phyloP scores from a whole-genome alignment of 139 green algal species.

The Micractinium conductrix region DNA sequence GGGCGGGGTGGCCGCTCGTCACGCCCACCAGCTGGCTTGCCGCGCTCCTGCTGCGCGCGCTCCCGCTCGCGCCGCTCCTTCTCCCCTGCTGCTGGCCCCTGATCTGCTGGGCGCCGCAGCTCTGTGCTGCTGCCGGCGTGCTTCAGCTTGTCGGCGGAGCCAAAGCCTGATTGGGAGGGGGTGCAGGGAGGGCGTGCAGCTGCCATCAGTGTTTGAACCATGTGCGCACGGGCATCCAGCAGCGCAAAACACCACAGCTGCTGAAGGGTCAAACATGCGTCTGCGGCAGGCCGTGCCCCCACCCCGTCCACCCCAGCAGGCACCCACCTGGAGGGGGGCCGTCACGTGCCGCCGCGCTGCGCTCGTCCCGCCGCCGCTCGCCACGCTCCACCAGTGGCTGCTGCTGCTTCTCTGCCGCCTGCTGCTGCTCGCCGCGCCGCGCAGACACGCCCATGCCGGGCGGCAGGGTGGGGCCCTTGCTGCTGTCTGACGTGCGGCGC shows the following conservation, averaged over 20 bases:
- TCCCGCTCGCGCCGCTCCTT: not conserved
- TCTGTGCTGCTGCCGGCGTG: constrained; percentile 32
- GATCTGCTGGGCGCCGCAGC: not conserved
- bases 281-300: too few species aligned
- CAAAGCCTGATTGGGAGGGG: constrained; percentile 11
- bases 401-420: not conserved
- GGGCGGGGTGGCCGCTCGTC: constrained; percentile 15
- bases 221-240: not conserved
- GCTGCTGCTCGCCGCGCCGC: not conserved
- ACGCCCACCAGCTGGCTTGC: too few species aligned
- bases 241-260: not conserved
- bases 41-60: not conserved
- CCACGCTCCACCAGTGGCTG: too few species aligned
- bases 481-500: not conserved
- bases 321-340: constrained; percentile 20
- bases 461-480: constrained; percentile 13
- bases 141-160: constrained; percentile 25
- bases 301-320: not conserved
- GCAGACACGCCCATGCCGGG: constrained; percentile 13
- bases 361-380: constrained; percentile 13
- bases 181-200: not conserved
- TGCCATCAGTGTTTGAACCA: not conserved
- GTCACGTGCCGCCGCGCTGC: not conserved
- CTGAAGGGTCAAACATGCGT: too few species aligned
- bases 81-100: not conserved